Evolutionary conservation across 305 asterid genomes (phyloP), one percentile per base, ranked within the genome.

Genomic region (Fraxinus greggii): DNA sequence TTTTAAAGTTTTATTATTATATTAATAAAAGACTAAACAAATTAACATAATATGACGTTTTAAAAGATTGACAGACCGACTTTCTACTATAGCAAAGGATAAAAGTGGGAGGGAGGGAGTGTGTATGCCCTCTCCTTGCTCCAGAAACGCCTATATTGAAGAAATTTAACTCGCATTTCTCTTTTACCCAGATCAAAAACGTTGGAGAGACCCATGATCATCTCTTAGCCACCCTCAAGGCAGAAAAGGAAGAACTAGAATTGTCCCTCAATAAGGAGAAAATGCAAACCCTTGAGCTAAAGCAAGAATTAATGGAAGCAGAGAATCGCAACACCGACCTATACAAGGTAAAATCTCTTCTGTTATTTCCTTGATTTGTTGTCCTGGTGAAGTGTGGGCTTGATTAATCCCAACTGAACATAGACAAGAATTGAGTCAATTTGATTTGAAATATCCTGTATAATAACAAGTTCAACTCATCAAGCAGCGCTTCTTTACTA

Each of bases 161-260:
- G 48, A 70, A 81, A 29, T 32, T 78, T 79, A 45, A 78, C 72
- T 63, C 51, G 76, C 61, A 28, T 83, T 42, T 75, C 67, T 82
- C 9, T 79, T 63, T 84, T 79, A 54, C 86, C 82, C 93, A 93
- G 99, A 79, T 81, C 80, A 88, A 86, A 82, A 88, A 90, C 82
- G 87, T 82, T 82, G 98, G 87, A 88, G 95, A 89, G 87, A 88
- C 90, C 76, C 89, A 87, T 82, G 95, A 89, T 59, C 88, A 78
- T 21, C 87, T 90, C 79, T 26, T 94, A 80, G 89, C 88, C 78
- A 83, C 93, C 69, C 88, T 91, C 78, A 90, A 91, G 86, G 88
- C 92, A 75, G 96, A 93, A 83, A 93, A 91, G 90, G 94, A 92
- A 78, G 97, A 93, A 86, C 63, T 93, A 77, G 98, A 94, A 84